These are phyloP conservation scores for Chaetothyriales sp. DNA, from an alignment of 2,329 filamentous ascomycete species.

Conservation along the genomic window DNA sequence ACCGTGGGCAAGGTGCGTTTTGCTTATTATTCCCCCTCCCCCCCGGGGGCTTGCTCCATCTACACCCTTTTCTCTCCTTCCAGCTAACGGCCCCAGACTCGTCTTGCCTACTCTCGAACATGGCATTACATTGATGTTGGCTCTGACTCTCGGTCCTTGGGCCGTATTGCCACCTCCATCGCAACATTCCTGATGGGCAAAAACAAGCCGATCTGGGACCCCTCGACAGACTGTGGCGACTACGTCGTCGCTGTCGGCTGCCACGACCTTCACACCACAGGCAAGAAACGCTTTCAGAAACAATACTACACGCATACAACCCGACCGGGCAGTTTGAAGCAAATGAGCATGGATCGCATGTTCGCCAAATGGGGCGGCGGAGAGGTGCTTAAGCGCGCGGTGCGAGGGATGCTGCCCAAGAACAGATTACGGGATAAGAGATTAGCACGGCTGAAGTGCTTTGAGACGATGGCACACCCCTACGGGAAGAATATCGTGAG, in stretches of 20 bases:
- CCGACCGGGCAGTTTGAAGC: slow-evolving; percentile 69
- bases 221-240: slow-evolving; percentile 95
- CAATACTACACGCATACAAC: slow-evolving; percentile 92
- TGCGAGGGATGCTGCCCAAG: slow-evolving; percentile 95
- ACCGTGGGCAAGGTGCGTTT: slow-evolving; percentile 31
- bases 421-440: slow-evolving; percentile 81
- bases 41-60: background rate
- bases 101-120: slow-evolving; percentile 86
- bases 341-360: slow-evolving; percentile 87
- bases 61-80: background rate
- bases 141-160: slow-evolving; percentile 36
- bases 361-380: slow-evolving; percentile 88
- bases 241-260: slow-evolving; percentile 93
- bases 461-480: slow-evolving; percentile 83
- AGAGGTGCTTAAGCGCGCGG: slow-evolving; percentile 81
- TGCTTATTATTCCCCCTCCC: background rate
- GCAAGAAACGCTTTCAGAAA: slow-evolving; percentile 87
- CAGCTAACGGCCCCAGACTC: slow-evolving; percentile 48
- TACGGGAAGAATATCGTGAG: slow-evolving; percentile 78
- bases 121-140: slow-evolving; percentile 82
- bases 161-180: slow-evolving; percentile 35
- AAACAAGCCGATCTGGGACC: slow-evolving; percentile 96
- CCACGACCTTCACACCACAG: slow-evolving; percentile 72
- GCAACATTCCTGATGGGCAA: slow-evolving; percentile 60
- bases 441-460: slow-evolving; percentile 80